phyloP scores from a whole-genome alignment of 352 stramenopile genomes.

The Pythium dissotocum region DNA sequence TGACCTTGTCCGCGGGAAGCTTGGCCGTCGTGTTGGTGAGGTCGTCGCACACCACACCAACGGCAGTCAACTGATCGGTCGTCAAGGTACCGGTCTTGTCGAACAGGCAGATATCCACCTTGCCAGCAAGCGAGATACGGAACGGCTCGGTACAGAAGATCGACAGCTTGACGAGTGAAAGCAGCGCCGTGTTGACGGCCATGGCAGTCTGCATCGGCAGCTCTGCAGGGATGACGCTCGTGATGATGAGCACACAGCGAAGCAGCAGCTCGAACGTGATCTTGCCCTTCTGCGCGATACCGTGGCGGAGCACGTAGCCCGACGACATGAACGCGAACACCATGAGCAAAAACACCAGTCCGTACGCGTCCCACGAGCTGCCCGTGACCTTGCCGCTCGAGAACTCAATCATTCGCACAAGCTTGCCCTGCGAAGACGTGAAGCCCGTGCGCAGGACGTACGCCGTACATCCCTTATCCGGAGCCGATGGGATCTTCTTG shows the following conservation, averaged over 20 bases:
- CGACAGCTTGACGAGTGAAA: constrained; percentile 93
- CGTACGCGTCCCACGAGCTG: constrained; percentile 95
- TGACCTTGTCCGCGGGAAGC: constrained; percentile 40
- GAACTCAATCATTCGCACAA: constrained; percentile 99
- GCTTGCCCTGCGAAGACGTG: constrained; percentile 95
- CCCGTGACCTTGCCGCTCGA: constrained; percentile 96
- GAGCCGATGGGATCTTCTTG: constrained; percentile 62
- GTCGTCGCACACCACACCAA: constrained; percentile 91
- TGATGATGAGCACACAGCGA: constrained; percentile 99
- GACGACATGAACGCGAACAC: constrained; percentile 96
- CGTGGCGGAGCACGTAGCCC: constrained; percentile 92
- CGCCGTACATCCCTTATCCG: constrained; percentile 91
- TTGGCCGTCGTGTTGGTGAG: constrained; percentile 36
- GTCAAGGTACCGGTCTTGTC: constrained; percentile 99
- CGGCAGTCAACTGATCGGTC: constrained; percentile 94
- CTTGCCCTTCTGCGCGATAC: constrained; percentile 87
- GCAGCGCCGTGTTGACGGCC: constrained; percentile 96
- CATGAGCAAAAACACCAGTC: constrained; percentile 95
- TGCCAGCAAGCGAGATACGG: constrained; percentile 96
- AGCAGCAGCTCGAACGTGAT: constrained; percentile 96
- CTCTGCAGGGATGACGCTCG: constrained; percentile 97
- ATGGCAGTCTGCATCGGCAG: constrained; percentile 98
- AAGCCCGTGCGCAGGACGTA: constrained; percentile 98
- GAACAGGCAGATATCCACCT: constrained; percentile 97
- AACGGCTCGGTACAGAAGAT: constrained; percentile 99